Base-by-base conservation (phyloP, 768 basidiomycete genomes). In the Rhizopogon rudus region DNA sequence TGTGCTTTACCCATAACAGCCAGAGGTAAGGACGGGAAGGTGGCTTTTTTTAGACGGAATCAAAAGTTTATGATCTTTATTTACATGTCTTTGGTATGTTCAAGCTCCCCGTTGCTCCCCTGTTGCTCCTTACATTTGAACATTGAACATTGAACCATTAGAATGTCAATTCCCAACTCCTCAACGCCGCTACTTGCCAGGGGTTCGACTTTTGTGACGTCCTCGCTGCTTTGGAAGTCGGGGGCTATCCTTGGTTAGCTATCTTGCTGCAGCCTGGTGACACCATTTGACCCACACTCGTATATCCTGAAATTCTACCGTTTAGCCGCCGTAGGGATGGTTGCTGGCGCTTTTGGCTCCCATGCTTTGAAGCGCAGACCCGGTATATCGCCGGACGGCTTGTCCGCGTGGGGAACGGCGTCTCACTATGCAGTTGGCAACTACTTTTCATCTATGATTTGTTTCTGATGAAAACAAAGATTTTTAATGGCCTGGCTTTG, bases 1-100 rank as follows among this genome's bases (percentile, higher is more conserved):
- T 92, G 88, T n/a, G 81, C 75, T 64, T 88, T 88, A 44, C 79
- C 84, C 88, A 91, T 89, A 37, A 53, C 43, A 20, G 40, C 33
- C 12, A 16, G 14, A n/a, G 22, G 50, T 8, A 4, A 14, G 25
- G 58, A 43, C 25, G 25, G n/a, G 22, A 25, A 25, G 13, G 6
- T 48, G 31, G 13, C 14, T 37, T 48, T 49, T 49, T 37, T 49
- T 37, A 37, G 35, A 37, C 35, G 35, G 35, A 37, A 37, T n/a
- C n/a, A n/a, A n/a, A n/a, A n/a, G n/a, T n/a, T n/a, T n/a, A 25
- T 25, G 9, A 9, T 33, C 31, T 2, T 33, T 33, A 33, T 33
- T 33, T 33, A 33, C 31, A 9, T 7, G 31, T 33, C 31, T 33
- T 33, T 33, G 31, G 31, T 33, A 33, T 31, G 9, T 33, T 8